Evolutionary conservation across 257 asterid genomes (phyloP), one percentile per base, ranked within the genome.

Genomic region (Primulina huaijiensis): DNA sequence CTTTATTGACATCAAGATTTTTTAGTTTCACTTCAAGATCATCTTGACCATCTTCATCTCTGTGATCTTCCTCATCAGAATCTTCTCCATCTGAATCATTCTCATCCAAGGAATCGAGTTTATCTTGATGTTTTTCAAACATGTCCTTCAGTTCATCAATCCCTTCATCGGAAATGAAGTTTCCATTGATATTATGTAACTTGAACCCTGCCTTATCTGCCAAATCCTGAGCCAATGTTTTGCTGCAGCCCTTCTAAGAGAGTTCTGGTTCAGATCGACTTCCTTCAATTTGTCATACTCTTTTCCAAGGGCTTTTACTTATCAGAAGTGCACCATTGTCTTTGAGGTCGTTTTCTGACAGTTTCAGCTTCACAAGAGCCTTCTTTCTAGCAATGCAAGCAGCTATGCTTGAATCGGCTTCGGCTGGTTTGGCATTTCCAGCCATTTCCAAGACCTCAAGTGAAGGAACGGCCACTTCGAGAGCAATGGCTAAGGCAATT

Each of bases 51-150:
- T 75, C 90, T 35, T 77, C 94, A 67, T 85, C 95, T 60, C 82
- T 86, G 4, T 85, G 83, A 50, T 79, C 95, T 69, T 79, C 77
- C 68, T 86, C 89, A 14, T 87, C 96, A 14, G 62, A 80, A 40
- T 88, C 97, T 68, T 76, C 94, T 43, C 97, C 97, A 6, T 87
- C 87, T 0, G 96, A 96, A 74, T 93, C 96, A 71, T 93, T 93
- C 65, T 93, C 99, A 60, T 93, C 97, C 82, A 93, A 79, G 8
- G 96, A 78, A 4, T 84, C 99, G 9, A 93, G 99, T 79, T 80
- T 82, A 3, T 86, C 85, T 1, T 83, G 88, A 67, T 60, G 86
- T 53, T 82, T 79, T 81, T 93, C 82, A 71, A 89, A 93, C 61
- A 85, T 78, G 19, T 79, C 87, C 73, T 77, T 79, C 87, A 93